Percentiles rank a stretch among this genome's conserved stretches.
phyloP scores from a whole-genome alignment of 2,329 filamentous ascomycete genomes.

The Paecilomyces dactylethromorphus region DNA sequence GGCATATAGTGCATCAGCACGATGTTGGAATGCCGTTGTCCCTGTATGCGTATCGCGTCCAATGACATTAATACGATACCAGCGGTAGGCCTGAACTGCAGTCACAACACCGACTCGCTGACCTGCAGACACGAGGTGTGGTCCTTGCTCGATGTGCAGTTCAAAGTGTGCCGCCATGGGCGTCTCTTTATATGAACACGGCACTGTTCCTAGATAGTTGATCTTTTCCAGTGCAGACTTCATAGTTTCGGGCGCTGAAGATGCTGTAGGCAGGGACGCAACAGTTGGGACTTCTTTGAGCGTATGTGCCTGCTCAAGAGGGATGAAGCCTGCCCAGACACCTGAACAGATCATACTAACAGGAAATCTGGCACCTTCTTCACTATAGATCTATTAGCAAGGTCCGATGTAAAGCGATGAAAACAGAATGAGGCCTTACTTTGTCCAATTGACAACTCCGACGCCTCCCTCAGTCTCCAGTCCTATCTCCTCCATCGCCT shows the following conservation, averaged over 20 bases:
- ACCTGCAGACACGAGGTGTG: constrained; percentile 59
- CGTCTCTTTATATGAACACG: constrained; percentile 51
- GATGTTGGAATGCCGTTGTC: constrained; percentile 61
- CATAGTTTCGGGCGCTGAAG: constrained; percentile 55
- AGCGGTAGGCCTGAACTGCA: constrained; percentile 68
- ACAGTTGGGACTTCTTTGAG: constrained; percentile 54
- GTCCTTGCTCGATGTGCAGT: constrained; percentile 79
- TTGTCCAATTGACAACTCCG: constrained; percentile 56
- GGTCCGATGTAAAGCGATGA: not conserved
- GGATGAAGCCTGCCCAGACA: constrained; percentile 66
- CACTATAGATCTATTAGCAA: constrained; percentile 38
- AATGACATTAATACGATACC: constrained; percentile 61
- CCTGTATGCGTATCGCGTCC: constrained; percentile 69
- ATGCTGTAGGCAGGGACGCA: constrained; percentile 35
- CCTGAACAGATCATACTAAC: constrained; percentile 68
- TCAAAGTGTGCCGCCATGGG: constrained; percentile 75
- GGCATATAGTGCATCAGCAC: constrained; percentile 62
- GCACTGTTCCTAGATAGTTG: constrained; percentile 57
- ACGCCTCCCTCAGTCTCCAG: constrained; percentile 61
- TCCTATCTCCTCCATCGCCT: constrained; percentile 56
- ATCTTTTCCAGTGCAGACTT: constrained; percentile 65
- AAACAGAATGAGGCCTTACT: constrained; percentile 13
- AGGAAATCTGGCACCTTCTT: constrained; percentile 76
- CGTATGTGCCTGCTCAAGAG: constrained; percentile 55
- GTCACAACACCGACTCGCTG: constrained; percentile 64